These are phyloP conservation scores for Termitomyces sp. DNA, from an alignment of 768 basidiomycete genomes.

Conservation along the genomic window DNA sequence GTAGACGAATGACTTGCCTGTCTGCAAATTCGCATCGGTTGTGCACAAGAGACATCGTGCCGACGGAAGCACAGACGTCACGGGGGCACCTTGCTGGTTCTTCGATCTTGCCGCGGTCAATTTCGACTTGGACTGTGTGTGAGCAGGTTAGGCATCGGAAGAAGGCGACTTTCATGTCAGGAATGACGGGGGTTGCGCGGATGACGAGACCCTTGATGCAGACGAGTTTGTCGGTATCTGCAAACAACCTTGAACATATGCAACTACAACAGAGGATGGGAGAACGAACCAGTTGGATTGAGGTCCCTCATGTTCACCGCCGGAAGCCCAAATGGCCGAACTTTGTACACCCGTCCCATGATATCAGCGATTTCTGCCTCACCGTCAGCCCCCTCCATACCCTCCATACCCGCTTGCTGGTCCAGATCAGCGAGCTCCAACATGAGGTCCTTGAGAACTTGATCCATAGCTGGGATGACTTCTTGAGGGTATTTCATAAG, in stretches of 20 bases:
- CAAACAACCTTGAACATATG: background rate
- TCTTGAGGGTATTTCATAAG: slow-evolving; percentile 95
- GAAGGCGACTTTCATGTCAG: slow-evolving; percentile 98
- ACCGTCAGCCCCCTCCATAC: slow-evolving; percentile 72
- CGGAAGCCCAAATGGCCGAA: slow-evolving; percentile 83
- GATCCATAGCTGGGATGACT: slow-evolving; percentile 96
- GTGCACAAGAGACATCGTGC: slow-evolving; percentile 93
- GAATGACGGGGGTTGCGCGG: slow-evolving; percentile 94
- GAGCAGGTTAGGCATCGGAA: slow-evolving; percentile 96
- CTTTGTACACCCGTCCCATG: slow-evolving; percentile 85
- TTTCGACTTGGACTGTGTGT: slow-evolving; percentile 96
- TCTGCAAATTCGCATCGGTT: slow-evolving; percentile 97
- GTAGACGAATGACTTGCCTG: slow-evolving; percentile 90
- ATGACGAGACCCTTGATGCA: slow-evolving; percentile 97
- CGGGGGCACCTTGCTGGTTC: slow-evolving; percentile 91
- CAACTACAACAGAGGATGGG: background rate
- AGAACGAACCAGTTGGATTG: slow-evolving; percentile 77
- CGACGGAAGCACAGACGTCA: slow-evolving; percentile 84
- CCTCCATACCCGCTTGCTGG: slow-evolving; percentile 62
- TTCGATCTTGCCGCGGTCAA: slow-evolving; percentile 96
- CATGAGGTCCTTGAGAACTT: slow-evolving; percentile 91
- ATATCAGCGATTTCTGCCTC: slow-evolving; percentile 89
- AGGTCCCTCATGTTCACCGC: slow-evolving; percentile 92
- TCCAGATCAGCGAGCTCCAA: slow-evolving; percentile 83
- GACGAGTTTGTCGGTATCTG: slow-evolving; percentile 98